Evolutionary conservation across 345 rosid genomes (phyloP), one percentile per base, ranked within the genome.

Genomic region (Kernera saxatilis): DNA sequence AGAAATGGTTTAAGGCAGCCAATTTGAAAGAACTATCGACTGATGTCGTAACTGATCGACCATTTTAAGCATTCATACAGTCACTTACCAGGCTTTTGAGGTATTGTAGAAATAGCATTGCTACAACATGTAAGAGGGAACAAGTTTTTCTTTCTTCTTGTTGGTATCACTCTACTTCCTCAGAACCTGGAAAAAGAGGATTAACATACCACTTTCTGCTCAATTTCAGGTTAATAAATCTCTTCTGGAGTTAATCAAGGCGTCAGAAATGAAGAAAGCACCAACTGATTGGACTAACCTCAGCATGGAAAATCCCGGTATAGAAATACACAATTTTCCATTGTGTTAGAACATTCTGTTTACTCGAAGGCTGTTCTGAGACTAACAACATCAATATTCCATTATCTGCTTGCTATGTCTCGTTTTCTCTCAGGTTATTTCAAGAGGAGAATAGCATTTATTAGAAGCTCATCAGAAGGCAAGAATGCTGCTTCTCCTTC

Each of bases 191-290:
- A 36, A 54, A 10, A 59, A 15, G 23, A 45, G 6, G 22, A 35
- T 62, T 69, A 43, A 53, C 58, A 36, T 57, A 66, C 30, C 3
- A 29, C 32, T 27, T 39, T 1, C 41, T 64, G 26, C 17, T 22
- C 63, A 70, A 69, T 71, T 80, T 64, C 87, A 94, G 99, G 99
- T 94, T 76, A 94, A 94, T 80, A 83, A 82, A 79, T 85, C 96
- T 73, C 99, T 94, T 59, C 63, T 76, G 0, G 91, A 89, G 44
- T 77, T 92, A 83, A 78, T 91, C 17, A 75, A 62, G 64, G 93
- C 91, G 44, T 73, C 98, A 2, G 80, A 90, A 82, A 66, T 32
- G 74, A 81, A 84, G 79, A 77, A 76, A 57, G 78, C 57, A 35
- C 87, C 93, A 6, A 73, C 73, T 6, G 88, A 88, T 23, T 94